These are phyloP conservation scores for Erigeron canadensis DNA, from an alignment of 129 eudicot genomes.

Conservation along the genomic window DNA sequence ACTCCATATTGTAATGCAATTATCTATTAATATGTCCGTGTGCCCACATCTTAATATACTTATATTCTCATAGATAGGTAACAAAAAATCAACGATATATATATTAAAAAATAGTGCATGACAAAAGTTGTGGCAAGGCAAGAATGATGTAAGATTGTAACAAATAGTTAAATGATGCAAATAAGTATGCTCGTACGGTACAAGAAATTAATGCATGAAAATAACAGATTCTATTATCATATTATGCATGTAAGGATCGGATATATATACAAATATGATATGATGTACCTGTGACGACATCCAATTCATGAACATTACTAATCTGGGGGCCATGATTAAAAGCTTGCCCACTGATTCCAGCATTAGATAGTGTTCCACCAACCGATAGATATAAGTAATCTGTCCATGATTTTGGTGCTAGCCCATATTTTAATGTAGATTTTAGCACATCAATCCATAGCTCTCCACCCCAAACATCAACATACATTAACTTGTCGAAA, in stretches of 20 bases:
- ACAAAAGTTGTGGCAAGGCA: neutral
- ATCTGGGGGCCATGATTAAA: conserved; percentile 56
- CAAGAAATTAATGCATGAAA: conserved; percentile 19
- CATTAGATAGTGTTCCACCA: conserved; percentile 60
- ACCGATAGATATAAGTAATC: conserved; percentile 52
- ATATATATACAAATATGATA: neutral
- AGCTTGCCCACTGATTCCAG: conserved; percentile 59
- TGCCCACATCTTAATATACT: no score
- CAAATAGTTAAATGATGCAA: neutral
- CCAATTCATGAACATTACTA: conserved; percentile 47
- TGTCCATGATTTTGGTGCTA: conserved; percentile 57
- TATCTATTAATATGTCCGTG: no score
- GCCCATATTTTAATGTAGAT: conserved; percentile 36
- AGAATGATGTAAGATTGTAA: conserved; percentile 1
- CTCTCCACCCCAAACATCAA: conserved; percentile 53
- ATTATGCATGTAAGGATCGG: conserved; percentile 21
- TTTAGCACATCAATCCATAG: conserved; percentile 52
- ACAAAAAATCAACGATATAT: neutral
- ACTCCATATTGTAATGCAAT: no score
- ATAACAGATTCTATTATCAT: conserved; percentile 12
- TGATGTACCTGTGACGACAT: conserved; percentile 51
- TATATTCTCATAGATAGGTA: no score
- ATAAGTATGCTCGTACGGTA: conserved; percentile 25
- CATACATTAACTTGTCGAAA: conserved; percentile 39
- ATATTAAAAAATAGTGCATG: conserved; percentile 17